Evolutionary conservation across 371 early-diverging fungal genomes (phyloP), one percentile per base, ranked within the genome.

Genomic region (Fennellomyces sp.): DNA sequence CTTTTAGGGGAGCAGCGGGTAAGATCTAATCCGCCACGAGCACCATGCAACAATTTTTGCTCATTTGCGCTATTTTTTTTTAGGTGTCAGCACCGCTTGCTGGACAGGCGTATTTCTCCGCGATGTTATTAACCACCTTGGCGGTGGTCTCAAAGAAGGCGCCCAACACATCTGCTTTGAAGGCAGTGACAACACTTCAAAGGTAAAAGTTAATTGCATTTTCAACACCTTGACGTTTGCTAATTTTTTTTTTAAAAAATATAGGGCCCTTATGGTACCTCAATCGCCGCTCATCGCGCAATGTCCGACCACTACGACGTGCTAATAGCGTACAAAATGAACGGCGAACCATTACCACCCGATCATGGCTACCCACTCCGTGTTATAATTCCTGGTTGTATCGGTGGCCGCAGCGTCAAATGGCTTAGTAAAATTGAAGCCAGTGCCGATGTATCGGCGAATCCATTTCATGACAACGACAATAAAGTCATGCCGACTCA

Each of bases 301-400:
- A 72, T 92, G 74, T 84, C 87, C 56, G 81, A 87, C 17, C 67
- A 72, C 38, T 88, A 87, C 55, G 93, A 92, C 66, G 87, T 93
- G 27, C 48, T 95, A n/a, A 71, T 95, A 5, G 93, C 94, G n/a
- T 92, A 88, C 52, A 87, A 88, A 65, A 93, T 94, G 93, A 95
- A 95, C 70, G 94, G 94, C 28, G 75, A 81, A 59, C 68, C 74
- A 21, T 69, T 95, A 21, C 74, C 90, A 5, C 83, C 85, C 28
- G 92, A 91, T 69, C 92, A 91, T 65, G 94, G 96, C 2, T 90
- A 74, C 61, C 96, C 96, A 11, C 58, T 93, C 5, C 88, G 96
- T 13, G 81, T 88, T 10, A 81, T 95, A 39, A 88, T 94, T 4
- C 94, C 94, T 26, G 96, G 96, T 6, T 82, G 88, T 59, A 93